phyloP scores from a whole-genome alignment of 306 rosid genomes.

The Casuarina glauca region DNA sequence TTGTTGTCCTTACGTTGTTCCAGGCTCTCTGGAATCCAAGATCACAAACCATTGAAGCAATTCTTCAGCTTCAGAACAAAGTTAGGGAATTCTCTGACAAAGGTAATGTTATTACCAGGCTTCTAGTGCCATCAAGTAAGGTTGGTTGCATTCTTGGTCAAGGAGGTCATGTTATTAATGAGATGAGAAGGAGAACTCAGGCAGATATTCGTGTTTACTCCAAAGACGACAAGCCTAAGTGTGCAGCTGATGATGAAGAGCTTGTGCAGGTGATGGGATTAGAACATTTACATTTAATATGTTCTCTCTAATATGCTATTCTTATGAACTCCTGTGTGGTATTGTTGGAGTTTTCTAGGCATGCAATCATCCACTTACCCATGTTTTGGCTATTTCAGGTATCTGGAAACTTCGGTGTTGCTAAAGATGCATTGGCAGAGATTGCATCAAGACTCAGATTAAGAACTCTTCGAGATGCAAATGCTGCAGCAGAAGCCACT shows the following conservation, averaged over 20 bases:
- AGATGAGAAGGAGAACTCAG: slow-evolving; percentile 40
- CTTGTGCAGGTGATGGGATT: slow-evolving; percentile 32
- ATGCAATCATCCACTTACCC: slow-evolving; percentile 1
- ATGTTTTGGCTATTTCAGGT: slow-evolving; percentile 27
- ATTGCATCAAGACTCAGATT: slow-evolving; percentile 43
- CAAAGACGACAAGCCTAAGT: slow-evolving; percentile 37
- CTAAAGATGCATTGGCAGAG: slow-evolving; percentile 40
- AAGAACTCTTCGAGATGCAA: slow-evolving; percentile 39
- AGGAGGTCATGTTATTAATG: slow-evolving; percentile 45
- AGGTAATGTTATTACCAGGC: slow-evolving; percentile 28
- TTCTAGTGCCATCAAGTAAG: slow-evolving; percentile 40
- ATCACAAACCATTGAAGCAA: slow-evolving; percentile 39
- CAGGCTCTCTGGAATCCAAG: slow-evolving; percentile 33
- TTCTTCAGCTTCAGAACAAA: slow-evolving; percentile 39
- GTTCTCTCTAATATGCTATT: neutral
- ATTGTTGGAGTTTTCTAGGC: neutral
- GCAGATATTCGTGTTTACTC: slow-evolving; percentile 37
- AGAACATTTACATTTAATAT: slow-evolving; percentile 8
- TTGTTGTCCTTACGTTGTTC: slow-evolving; percentile 20
- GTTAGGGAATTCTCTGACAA: slow-evolving; percentile 33
- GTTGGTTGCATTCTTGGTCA: slow-evolving; percentile 48
- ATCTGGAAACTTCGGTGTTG: slow-evolving; percentile 31
- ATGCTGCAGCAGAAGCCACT: slow-evolving; percentile 31
- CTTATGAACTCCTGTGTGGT: neutral
- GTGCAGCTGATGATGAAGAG: slow-evolving; percentile 44